A percentile compares a stretch with the other conserved stretches of the same genome.
phyloP scores from a whole-genome alignment of 2,329 filamentous ascomycete species.

The Apiospora sp. region DNA sequence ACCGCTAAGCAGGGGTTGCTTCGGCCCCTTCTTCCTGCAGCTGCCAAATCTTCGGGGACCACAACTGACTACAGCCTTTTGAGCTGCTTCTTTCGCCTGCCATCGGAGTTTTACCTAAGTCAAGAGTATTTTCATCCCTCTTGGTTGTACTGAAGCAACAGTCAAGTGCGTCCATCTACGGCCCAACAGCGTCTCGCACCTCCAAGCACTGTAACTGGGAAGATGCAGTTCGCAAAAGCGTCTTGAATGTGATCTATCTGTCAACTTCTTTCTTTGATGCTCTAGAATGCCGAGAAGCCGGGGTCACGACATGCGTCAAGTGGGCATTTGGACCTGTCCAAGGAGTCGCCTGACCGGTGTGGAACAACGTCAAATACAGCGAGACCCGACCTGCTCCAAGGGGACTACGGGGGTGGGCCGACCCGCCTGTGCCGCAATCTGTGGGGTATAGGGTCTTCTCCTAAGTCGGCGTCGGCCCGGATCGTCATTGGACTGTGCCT shows the following conservation, averaged over 20 bases:
- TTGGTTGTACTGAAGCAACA: no score
- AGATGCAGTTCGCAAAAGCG: no score
- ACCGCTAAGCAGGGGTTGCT: neutral
- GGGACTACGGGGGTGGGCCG: neutral
- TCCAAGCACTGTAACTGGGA: no score
- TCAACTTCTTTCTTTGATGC: neutral
- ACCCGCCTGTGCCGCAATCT: neutral
- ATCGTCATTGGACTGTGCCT: neutral
- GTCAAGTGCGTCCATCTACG: no score
- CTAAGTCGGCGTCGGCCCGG: neutral
- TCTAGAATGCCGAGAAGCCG: neutral
- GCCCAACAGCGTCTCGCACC: no score
- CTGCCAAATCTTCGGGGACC: neutral
- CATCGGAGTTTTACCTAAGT: no score
- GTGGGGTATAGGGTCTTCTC: neutral
- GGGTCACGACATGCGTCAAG: neutral
- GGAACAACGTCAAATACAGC: neutral
- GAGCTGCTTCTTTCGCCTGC: no score
- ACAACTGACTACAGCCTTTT: neutral
- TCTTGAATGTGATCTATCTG: neutral
- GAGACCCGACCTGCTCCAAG: neutral
- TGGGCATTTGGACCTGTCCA: neutral
- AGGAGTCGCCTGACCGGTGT: neutral
- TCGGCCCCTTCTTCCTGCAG: neutral
- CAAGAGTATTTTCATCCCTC: no score